Percentiles rank a stretch among this genome's conserved stretches.
Evolutionary conservation across 352 stramenopile genomes (phyloP).

Genomic region (Pythium dissimile): DNA sequence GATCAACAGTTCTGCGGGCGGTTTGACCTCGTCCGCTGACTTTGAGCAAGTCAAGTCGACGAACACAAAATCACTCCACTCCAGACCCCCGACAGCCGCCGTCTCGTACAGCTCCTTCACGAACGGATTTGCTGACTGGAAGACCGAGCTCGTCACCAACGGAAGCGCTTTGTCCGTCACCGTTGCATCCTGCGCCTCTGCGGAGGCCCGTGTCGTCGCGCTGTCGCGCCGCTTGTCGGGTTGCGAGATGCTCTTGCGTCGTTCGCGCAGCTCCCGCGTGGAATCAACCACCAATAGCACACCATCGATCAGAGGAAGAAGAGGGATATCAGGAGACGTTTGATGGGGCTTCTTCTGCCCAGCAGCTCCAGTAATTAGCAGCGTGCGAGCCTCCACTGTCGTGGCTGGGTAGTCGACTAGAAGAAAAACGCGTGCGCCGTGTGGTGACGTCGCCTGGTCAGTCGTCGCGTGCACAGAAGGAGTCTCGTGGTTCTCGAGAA

Average conservation of each 20-base stretch:
- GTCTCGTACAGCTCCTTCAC: slow-evolving; percentile 39
- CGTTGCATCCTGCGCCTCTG: neutral
- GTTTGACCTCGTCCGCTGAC: slow-evolving; percentile 17
- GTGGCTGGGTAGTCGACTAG: slow-evolving; percentile 57
- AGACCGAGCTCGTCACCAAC: slow-evolving; percentile 23
- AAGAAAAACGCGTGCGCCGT: slow-evolving; percentile 43
- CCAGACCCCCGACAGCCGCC: slow-evolving; percentile 38
- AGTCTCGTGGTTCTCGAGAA: no score
- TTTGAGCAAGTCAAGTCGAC: slow-evolving; percentile 34
- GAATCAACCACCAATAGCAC: slow-evolving; percentile 43
- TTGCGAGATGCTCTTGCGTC: slow-evolving; percentile 28
- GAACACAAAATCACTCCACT: slow-evolving; percentile 82
- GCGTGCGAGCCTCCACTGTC: slow-evolving; percentile 38
- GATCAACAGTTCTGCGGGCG: slow-evolving; percentile 25
- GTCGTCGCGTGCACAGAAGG: no score
- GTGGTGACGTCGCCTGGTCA: neutral
- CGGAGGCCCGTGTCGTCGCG: neutral
- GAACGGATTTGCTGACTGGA: slow-evolving; percentile 38
- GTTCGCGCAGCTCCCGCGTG: slow-evolving; percentile 22
- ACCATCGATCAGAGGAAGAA: slow-evolving; percentile 61
- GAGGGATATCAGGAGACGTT: slow-evolving; percentile 19
- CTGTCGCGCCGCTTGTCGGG: slow-evolving; percentile 17
- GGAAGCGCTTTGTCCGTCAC: slow-evolving; percentile 8
- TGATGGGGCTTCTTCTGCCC: slow-evolving; percentile 6
- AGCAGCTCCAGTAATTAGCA: slow-evolving; percentile 41